Percentiles rank a stretch among this genome's conserved stretches.
Evolutionary conservation across 2,329 filamentous ascomycete genomes (phyloP).

Genomic region (Calonectria montana): DNA sequence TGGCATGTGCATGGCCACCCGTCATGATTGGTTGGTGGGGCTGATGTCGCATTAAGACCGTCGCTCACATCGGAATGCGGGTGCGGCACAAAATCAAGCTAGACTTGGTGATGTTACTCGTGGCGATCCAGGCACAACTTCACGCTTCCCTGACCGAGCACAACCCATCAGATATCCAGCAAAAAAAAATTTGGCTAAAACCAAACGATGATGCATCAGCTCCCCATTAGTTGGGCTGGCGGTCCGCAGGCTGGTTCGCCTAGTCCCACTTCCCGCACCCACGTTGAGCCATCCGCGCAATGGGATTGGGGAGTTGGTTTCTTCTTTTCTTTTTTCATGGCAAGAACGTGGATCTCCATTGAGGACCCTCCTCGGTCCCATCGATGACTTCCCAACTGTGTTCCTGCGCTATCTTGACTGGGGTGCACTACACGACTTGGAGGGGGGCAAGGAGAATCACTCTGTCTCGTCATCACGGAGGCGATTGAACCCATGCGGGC

Average conservation of each 20-base stretch:
- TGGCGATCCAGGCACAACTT: not conserved
- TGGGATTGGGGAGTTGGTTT: conserved; percentile 22
- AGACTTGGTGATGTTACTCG: not conserved
- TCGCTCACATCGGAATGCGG: not conserved
- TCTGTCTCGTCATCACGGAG: conserved; percentile 5
- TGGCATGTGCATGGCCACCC: conserved; percentile 11
- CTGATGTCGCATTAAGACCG: not conserved
- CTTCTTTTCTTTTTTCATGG: not conserved
- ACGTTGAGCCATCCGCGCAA: conserved; percentile 23
- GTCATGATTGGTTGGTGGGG: conserved; percentile 17
- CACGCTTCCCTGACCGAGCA: not conserved
- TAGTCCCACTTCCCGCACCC: conserved; percentile 28
- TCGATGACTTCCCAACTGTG: not conserved
- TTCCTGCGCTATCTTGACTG: not conserved
- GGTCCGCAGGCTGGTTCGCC: not conserved
- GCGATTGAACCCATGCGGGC: not conserved
- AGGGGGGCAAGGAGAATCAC: not conserved
- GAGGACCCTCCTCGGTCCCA: conserved; percentile 4
- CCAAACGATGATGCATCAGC: not conserved
- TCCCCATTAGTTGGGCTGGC: not conserved
- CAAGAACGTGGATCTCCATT: conserved; percentile 8
- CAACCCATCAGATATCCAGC: not conserved
- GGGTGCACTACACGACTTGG: conserved; percentile 8
- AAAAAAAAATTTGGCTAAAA: not conserved
- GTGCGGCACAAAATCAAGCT: not conserved